Conservation (phyloP, 305 asterid genomes). For the Coffea humblotiana region DNA sequence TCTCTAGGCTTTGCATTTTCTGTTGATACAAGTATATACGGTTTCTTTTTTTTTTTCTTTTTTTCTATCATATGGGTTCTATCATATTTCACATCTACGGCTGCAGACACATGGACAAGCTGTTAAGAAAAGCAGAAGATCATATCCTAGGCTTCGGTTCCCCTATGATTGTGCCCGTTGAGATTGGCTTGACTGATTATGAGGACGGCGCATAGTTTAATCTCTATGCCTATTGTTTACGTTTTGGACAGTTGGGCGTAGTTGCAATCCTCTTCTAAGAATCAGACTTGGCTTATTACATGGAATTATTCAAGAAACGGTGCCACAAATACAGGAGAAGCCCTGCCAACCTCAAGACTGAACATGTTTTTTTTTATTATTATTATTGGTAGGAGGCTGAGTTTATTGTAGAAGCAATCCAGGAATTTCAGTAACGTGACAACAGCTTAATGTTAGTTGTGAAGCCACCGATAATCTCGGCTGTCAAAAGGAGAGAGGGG, state of each 20-base stretch:
- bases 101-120: background rate
- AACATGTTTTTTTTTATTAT: background rate
- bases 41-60: no score
- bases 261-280: background rate
- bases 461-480: background rate
- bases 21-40: no score
- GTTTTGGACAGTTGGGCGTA: background rate
- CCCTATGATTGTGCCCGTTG: background rate
- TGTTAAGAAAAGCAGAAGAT: background rate
- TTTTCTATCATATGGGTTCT: background rate
- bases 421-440: background rate
- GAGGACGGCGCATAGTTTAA: slow-evolving; percentile 13
- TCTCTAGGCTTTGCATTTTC: background rate
- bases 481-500: background rate
- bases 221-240: background rate
- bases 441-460: background rate
- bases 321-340: background rate
- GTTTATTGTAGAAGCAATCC: background rate
- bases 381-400: background rate
- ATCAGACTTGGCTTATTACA: background rate
- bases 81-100: background rate
- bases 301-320: background rate
- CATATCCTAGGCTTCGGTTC: background rate
- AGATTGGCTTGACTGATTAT: background rate
- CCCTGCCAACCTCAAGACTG: background rate